Base-by-base conservation (phyloP, 2,329 filamentous ascomycete genomes). In the Monosporascus sp. region DNA sequence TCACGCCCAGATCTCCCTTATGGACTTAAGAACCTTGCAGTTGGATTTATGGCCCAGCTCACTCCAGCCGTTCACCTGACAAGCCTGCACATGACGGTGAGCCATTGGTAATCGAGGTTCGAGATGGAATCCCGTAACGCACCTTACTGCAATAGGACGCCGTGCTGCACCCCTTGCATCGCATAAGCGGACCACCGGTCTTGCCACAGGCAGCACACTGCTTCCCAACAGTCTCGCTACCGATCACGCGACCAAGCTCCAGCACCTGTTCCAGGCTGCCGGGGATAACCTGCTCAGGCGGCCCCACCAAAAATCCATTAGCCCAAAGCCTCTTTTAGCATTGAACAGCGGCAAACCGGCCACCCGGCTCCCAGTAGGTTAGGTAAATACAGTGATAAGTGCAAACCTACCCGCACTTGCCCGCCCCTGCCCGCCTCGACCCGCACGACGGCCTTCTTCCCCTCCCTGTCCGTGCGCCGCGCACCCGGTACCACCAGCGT, bases 111-210 rank as follows among this genome's bases (percentile, higher is more conserved):
- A 15, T 18, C 18, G 24, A 15, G 37, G 14, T 35, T 25, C 24
- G 11, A 18, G 15, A 31, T 3, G 9, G 41, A 25, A 14, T 5
- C 17, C 39, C 39, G 1, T 5, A 35, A 63, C 69, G 66, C 51
- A 76, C 75, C 71, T 76, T 76, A 25, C 70, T 65, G 53, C 76
- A 78, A 61, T 79, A 79, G 54, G 64, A 66, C n/a, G 68, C 70
- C 55, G 67, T 68, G 24, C 67, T 68, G 56, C 75, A 78, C 8
- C 72, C 74, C 11, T 70, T 73, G 57, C 75, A 78, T 58, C 63
- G 70, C 61, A 64, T 68, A 56, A 74, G 51, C 50, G 51, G 47
- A n/a, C 56, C 61, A 9, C 60, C 63, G 5, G 27, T 54, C 52
- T 55, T 57, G 15, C 62, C 63, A 18, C 62, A 66, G 20, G 57